Conservation (phyloP, 495 filamentous ascomycete species). For the Podospora pseudoanserina region DNA sequence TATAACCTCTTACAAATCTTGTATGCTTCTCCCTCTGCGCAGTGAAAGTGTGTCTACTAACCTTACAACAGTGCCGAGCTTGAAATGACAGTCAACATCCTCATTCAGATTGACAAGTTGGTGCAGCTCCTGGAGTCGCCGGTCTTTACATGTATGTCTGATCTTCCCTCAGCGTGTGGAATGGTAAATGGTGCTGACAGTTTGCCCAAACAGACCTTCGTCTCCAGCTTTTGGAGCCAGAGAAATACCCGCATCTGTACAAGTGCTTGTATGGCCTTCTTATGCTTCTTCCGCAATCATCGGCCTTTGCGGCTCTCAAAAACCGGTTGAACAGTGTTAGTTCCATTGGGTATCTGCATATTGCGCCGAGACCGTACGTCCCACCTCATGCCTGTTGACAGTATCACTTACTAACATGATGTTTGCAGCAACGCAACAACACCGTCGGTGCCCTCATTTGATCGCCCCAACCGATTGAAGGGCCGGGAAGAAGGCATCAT, state of each 20-base stretch:
- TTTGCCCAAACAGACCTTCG: constrained; percentile 64
- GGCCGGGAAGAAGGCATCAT: constrained; percentile 78
- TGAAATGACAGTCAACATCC: constrained; percentile 97
- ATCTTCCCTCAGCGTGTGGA: background rate
- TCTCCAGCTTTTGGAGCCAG: constrained; percentile 95
- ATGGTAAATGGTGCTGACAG: background rate
- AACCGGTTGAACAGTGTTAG: constrained; percentile 95
- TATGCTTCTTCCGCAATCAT: constrained; percentile 96
- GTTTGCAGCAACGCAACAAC: constrained; percentile 44
- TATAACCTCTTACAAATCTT: constrained; percentile 97
- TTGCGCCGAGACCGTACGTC: constrained; percentile 74
- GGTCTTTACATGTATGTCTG: constrained; percentile 84
- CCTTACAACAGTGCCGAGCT: constrained; percentile 69
- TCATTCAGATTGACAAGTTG: constrained; percentile 98
- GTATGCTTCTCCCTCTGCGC: constrained; percentile 37
- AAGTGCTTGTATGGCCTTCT: constrained; percentile 97
- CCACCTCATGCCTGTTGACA: constrained; percentile 21
- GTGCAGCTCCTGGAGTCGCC: constrained; percentile 97
- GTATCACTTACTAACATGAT: constrained; percentile 23
- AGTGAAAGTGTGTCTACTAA: background rate
- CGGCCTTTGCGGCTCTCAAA: constrained; percentile 93
- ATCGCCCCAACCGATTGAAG: constrained; percentile 79
- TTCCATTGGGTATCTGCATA: constrained; percentile 92
- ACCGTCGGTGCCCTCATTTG: constrained; percentile 55
- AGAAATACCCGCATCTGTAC: constrained; percentile 92